Base-by-base conservation (phyloP, 805 yeast genomes). In the Barnettozyma sucrosica region DNA sequence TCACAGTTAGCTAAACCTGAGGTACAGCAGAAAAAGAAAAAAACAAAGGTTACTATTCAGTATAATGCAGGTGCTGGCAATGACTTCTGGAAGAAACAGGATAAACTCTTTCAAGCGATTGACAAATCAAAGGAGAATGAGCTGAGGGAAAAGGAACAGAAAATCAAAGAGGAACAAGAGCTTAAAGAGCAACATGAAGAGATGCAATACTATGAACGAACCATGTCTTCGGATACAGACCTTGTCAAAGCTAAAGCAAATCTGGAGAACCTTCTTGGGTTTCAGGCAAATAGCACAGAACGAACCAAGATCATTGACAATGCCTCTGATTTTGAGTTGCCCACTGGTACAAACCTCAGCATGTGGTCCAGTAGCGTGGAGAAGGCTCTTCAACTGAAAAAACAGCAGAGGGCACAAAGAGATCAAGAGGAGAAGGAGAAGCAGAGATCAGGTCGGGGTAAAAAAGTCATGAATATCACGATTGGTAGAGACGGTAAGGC, bases 291-390 rank as follows among this genome's bases (percentile, higher is more conserved):
- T 16, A 86, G 95, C 7, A 87, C 90, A 1, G 95, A 89, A 63
- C 74, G 99, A 62, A 93, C 99, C 0, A 80, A 79, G 55, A 89
- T 93, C 52, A 90, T 95, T 36, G 99, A 93, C 62, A 83, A 88
- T 61, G 97, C 95, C 0, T 80, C 95, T 5, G 99, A 93, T 62
- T 88, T 78, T 62, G 95, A 87, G 43, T 65, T 83, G 47, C 67
- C 73, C 32, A 79, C 88, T 0, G 69, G 70, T 3, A 66, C 75
- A 1, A 74, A 72, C 28, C 58, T 75, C 36, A 83, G 79, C 54
- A 69, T 83, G 52, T 93, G 99, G 98, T 81, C 95, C 0, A 70
- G 73, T 34, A 83, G 96, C 1, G 74, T 83, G 45, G 97, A 95
- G 56, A 78, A 93, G 55, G 97, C 97, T 0, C 69, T 89, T 48